Percentiles rank a stretch among this genome's conserved stretches.
phyloP scores from a whole-genome alignment of 2,329 filamentous ascomycete genomes.

The Diplodia mutila region DNA sequence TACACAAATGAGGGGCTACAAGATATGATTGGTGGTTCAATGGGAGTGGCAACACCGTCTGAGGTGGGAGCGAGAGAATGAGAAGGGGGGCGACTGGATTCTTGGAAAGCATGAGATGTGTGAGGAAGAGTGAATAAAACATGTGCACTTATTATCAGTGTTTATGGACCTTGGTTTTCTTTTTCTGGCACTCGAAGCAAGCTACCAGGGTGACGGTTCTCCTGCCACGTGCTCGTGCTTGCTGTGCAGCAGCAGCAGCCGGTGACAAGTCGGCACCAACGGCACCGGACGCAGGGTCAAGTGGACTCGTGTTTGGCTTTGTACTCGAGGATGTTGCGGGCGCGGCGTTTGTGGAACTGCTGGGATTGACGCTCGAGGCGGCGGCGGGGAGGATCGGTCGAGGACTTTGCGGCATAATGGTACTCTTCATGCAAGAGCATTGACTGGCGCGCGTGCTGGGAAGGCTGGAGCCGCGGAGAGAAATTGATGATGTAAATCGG shows the following conservation, averaged over 20 bases:
- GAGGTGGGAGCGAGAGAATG: background rate
- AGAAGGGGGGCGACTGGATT: background rate
- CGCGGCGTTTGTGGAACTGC: conserved; percentile 10
- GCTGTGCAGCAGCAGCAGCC: background rate
- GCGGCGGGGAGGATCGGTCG: conserved; percentile 6
- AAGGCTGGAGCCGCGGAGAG: background rate
- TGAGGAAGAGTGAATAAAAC: background rate
- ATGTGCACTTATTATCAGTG: background rate
- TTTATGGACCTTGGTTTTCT: conserved; percentile 20
- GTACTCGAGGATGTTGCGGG: background rate
- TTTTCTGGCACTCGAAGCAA: conserved; percentile 23
- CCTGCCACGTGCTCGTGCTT: conserved; percentile 3
- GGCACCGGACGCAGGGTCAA: background rate
- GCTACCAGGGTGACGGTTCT: conserved; percentile 20
- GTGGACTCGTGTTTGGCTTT: background rate
- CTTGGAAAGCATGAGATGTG: background rate
- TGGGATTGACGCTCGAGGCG: background rate
- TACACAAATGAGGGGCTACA: conserved; percentile 4
- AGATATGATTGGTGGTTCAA: background rate
- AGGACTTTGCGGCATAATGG: conserved; percentile 11
- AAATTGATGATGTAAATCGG: background rate
- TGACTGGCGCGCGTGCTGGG: background rate
- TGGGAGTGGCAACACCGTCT: background rate
- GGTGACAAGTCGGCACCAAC: background rate
- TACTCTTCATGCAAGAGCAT: background rate